Evolutionary conservation across 495 filamentous ascomycete genomes (phyloP), one percentile per base, ranked within the genome.

Genomic region (Elasticomyces elasticus): DNA sequence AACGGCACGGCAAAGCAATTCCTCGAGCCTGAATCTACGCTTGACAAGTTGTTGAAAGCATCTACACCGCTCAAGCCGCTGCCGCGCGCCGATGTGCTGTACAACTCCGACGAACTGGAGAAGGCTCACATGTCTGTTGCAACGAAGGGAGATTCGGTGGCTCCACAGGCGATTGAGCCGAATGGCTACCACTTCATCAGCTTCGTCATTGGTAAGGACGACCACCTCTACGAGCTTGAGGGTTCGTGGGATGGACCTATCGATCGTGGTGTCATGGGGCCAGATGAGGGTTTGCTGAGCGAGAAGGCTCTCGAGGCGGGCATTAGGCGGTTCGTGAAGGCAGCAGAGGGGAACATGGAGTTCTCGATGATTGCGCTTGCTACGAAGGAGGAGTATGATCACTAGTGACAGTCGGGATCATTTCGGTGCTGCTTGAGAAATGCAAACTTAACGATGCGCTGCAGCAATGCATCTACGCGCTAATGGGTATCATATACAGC

Each of bases 221-320:
- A 81, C 41, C 74, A 75, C 56, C 64, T 94, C 56, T 94, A 89
- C 82, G 89, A 94, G 76, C 70, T 95, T 55, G 87, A 94, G 72
- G 88, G 89, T 9, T 63, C 82, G 31, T 69, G 85, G 64, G 87
- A 84, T 72, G 82, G 85, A 12, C 82, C 84, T 42, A 64, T 87
- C 56, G 70, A 77, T 55, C 71, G 83, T 49, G 84, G 83, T 0
- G 24, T 51, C 23, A 54, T 87, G 55, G 72, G 17, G 0, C 64
- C 62, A 5, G 73, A 67, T 33, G 84, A 89, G 68, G 84, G 87
- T 74, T 79, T 83, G 54, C 66, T 88, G 55, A 82, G 79, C 68
- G 77, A 81, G 58, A 77, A 71, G 66, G 85, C 83, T 41, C 64
- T 87, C 64, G 69, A 75, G 31, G 56, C 83, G 66, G 83, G 84